These are phyloP conservation scores for Linnemannia exigua DNA, from an alignment of 192 early-diverging fungal species.

Conservation along the genomic window DNA sequence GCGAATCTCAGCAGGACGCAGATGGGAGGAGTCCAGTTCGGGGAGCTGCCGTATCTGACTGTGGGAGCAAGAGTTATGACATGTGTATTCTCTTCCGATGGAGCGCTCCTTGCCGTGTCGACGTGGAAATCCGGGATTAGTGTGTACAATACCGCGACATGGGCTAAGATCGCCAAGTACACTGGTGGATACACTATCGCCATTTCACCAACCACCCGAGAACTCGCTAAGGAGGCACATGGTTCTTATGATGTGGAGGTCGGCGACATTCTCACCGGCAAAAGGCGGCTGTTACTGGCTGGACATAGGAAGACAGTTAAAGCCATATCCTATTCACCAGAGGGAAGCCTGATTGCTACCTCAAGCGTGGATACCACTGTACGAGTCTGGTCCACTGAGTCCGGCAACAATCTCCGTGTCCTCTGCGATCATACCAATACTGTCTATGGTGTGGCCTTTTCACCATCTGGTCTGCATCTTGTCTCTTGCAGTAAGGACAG, in stretches of 20 bases:
- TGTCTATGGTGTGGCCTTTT: background rate
- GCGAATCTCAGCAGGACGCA: background rate
- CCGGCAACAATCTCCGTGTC: background rate
- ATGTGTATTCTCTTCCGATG: background rate
- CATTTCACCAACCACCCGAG: background rate
- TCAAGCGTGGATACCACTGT: background rate
- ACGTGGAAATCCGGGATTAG: background rate
- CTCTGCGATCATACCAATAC: background rate
- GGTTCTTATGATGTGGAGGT: background rate
- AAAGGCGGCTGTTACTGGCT: background rate
- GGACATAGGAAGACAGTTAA: background rate
- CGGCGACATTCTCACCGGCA: background rate
- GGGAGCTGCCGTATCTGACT: background rate
- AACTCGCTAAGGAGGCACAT: background rate
- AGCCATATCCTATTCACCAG: constrained; percentile 3
- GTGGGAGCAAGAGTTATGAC: background rate
- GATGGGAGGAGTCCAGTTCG: background rate
- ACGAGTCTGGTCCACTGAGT: background rate
- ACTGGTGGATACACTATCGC: background rate
- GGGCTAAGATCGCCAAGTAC: background rate
- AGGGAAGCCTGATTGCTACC: background rate
- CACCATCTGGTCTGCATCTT: background rate
- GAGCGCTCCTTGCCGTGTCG: background rate
- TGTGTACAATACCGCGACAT: background rate
- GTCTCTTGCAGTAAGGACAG: background rate